A percentile compares a stretch with the other conserved stretches of the same genome.
Conservation (phyloP, 78 protist genomes). For the Protostelium mycophagum region DNA sequence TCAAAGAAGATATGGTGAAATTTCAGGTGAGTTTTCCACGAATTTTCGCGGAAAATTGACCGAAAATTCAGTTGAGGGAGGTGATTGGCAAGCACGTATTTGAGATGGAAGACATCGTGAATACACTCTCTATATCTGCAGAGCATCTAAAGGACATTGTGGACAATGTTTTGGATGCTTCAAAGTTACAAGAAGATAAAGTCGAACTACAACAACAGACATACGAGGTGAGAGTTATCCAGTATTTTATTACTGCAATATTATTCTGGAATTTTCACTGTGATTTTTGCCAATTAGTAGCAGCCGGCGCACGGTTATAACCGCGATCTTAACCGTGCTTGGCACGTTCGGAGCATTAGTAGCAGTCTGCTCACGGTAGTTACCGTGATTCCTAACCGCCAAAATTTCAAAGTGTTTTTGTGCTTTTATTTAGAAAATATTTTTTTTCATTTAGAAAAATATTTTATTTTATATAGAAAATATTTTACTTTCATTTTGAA, state of each 20-base stretch:
- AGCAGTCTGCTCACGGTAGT: no score
- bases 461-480: no score
- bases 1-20: not conserved
- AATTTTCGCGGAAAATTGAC: not conserved
- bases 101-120: not conserved
- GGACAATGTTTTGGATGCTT: not conserved
- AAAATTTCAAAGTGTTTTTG: no score
- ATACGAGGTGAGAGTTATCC: not conserved
- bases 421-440: no score
- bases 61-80: not conserved
- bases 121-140: not conserved
- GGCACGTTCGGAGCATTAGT: no score
- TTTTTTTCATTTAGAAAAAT: no score
- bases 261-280: no score
- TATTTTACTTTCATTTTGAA: no score
- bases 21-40: not conserved
- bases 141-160: not conserved
- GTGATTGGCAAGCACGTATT: not conserved
- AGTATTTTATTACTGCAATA: not conserved
- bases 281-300: no score
- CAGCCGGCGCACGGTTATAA: no score
- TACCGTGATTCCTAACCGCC: no score
- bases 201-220: not conserved
- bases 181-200: not conserved
- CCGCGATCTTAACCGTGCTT: no score